These are phyloP conservation scores for Trypanosoma scelopori DNA, from an alignment of 208 protist genomes.

Conservation along the genomic window DNA sequence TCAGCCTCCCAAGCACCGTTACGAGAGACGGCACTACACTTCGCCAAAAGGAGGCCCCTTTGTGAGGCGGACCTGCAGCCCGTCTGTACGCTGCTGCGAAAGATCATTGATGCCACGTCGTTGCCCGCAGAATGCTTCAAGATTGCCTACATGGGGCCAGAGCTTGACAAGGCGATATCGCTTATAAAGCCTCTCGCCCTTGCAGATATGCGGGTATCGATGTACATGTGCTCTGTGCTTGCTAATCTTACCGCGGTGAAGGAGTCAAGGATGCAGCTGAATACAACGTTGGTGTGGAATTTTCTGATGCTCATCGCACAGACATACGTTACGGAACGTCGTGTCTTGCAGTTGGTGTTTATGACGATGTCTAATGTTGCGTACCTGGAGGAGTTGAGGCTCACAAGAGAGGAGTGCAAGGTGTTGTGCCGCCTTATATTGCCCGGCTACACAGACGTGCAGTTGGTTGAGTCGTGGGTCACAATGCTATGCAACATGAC, in stretches of 20 bases:
- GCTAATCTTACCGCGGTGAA: conserved; percentile 30
- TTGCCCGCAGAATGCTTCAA: conserved; percentile 7
- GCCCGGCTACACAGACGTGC: conserved; percentile 27
- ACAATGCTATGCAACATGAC: conserved; percentile 45
- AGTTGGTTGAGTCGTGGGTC: conserved; percentile 45
- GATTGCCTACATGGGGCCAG: conserved; percentile 7
- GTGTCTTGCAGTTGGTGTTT: conserved; percentile 30
- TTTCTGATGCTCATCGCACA: conserved; percentile 20
- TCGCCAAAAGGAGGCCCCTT: conserved; percentile 1
- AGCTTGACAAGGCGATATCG: conserved; percentile 24
- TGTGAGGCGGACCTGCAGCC: conserved; percentile 15
- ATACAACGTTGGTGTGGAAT: conserved; percentile 17
- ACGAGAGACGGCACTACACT: not conserved
- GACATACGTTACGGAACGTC: conserved; percentile 27
- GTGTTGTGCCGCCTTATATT: conserved; percentile 19
- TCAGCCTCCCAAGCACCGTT: not conserved
- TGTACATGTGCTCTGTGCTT: conserved; percentile 33
- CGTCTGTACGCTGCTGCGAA: conserved; percentile 14
- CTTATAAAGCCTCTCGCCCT: conserved; percentile 25
- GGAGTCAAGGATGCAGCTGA: conserved; percentile 14
- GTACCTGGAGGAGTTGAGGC: not conserved
- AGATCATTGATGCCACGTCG: conserved; percentile 18
- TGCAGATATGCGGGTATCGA: conserved; percentile 20
- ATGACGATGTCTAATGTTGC: conserved; percentile 32
- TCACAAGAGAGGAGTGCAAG: conserved; percentile 17